phyloP scores from a whole-genome alignment of 176 grass and related monocot genomes.

The Oryza meyeriana region DNA sequence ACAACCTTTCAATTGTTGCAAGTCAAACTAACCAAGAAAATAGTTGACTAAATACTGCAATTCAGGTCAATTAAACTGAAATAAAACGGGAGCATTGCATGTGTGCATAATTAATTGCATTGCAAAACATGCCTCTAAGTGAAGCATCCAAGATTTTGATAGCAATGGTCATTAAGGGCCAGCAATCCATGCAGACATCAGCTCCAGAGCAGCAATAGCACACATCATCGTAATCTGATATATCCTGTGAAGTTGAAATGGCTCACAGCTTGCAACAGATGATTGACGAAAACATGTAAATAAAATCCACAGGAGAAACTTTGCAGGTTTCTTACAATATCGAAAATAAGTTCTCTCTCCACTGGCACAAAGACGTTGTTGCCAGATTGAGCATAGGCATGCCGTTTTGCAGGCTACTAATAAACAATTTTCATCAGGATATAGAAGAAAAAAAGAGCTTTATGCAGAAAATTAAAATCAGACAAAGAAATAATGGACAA shows the following conservation, averaged over 20 bases:
- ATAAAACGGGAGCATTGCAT: neutral
- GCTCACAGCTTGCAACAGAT: neutral
- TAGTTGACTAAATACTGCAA: neutral
- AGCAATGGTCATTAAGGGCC: constrained; percentile 93
- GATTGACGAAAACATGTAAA: constrained; percentile 10
- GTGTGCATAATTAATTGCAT: neutral
- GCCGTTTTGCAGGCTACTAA: constrained; percentile 76
- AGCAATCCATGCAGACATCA: constrained; percentile 84
- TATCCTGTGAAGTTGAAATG: constrained; percentile 62
- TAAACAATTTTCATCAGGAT: neutral
- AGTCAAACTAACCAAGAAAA: neutral
- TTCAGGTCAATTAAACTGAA: neutral
- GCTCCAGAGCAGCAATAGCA: constrained; percentile 97
- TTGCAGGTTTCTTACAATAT: constrained; percentile 62
- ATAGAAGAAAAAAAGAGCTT: constrained; percentile 12
- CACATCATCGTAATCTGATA: constrained; percentile 98
- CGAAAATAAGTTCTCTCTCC: constrained; percentile 90
- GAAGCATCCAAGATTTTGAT: constrained; percentile 86
- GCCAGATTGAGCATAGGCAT: constrained; percentile 87
- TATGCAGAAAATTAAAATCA: constrained; percentile 9
- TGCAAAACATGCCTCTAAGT: constrained; percentile 68
- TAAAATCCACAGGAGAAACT: neutral
- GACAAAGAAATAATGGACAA: neutral
- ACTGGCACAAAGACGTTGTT: constrained; percentile 78
- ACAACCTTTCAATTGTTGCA: neutral